A percentile compares a stretch with the other conserved stretches of the same genome.
phyloP scores from a whole-genome alignment of 495 filamentous ascomycete genomes.

The Ascobolus immersus region DNA sequence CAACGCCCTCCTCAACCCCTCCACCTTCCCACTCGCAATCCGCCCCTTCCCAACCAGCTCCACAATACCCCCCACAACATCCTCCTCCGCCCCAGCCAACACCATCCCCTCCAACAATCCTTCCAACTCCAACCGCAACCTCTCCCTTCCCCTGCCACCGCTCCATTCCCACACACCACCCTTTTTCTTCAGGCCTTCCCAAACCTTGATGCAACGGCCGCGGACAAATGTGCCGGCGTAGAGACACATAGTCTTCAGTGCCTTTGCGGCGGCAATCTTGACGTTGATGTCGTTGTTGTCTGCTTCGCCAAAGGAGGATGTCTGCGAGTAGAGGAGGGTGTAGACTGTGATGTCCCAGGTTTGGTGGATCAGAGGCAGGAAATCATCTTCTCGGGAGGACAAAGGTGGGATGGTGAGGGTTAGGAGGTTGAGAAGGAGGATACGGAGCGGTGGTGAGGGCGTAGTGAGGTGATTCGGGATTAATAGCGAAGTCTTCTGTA shows the following conservation, averaged over 20 bases:
- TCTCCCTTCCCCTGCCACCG: slow-evolving; percentile 21
- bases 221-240: slow-evolving; percentile 37
- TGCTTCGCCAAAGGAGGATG: slow-evolving; percentile 44
- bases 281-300: slow-evolving; percentile 37
- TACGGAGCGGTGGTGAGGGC: slow-evolving; percentile 49
- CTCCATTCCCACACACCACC: slow-evolving; percentile 7
- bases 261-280: slow-evolving; percentile 45
- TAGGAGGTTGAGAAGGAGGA: slow-evolving; percentile 49
- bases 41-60: slow-evolving; percentile 43
- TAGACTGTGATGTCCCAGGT: slow-evolving; percentile 57
- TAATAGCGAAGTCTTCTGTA: too few species aligned
- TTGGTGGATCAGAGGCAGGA: slow-evolving; percentile 68
- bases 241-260: slow-evolving; percentile 46
- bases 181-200: slow-evolving; percentile 3
- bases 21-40: slow-evolving; percentile 27
- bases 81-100: slow-evolving; percentile 26
- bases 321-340: slow-evolving; percentile 47
- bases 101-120: slow-evolving; percentile 30
- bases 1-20: slow-evolving; percentile 27
- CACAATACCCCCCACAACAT: slow-evolving; percentile 33
- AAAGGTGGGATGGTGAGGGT: slow-evolving; percentile 40
- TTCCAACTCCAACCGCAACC: slow-evolving; percentile 27
- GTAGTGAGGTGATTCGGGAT: too few species aligned
- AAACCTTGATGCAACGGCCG: slow-evolving; percentile 14
- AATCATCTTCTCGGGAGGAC: slow-evolving; percentile 46